Conservation (phyloP, 1,284 basidiomycete genomes). For the Anthracocystis panici-leucophaei region DNA sequence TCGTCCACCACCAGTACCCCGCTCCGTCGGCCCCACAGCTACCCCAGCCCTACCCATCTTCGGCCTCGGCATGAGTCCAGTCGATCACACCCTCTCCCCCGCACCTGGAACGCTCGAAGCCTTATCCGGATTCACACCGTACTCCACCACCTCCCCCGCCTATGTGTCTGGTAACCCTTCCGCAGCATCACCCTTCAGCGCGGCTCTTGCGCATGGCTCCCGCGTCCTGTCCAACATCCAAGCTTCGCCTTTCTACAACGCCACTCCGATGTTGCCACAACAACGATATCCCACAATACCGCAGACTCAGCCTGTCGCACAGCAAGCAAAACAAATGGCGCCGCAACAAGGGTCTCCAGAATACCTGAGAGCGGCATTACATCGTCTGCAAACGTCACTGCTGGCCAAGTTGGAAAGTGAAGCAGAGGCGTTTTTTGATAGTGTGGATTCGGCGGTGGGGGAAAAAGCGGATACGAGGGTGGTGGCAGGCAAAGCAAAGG, state of each 20-base stretch:
- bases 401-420: conserved; percentile 30
- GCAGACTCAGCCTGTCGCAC: background rate
- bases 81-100: conserved; percentile 27
- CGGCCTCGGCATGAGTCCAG: conserved; percentile 30
- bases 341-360: conserved; percentile 37
- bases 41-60: conserved; percentile 10
- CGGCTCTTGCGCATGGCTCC: conserved; percentile 34
- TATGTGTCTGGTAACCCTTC: conserved; percentile 12
- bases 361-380: conserved; percentile 14
- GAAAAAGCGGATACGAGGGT: conserved; percentile 16
- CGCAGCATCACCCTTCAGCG: conserved; percentile 28
- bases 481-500: conserved; percentile 12
- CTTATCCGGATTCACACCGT: conserved; percentile 27
- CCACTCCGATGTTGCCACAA: conserved; percentile 13
- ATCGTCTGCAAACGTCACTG: conserved; percentile 22
- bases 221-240: conserved; percentile 32
- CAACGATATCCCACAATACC: background rate
- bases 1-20: conserved; percentile 18
- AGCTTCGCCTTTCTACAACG: conserved; percentile 14
- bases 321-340: background rate
- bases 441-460: conserved; percentile 13
- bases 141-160: conserved; percentile 41
- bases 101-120: conserved; percentile 6
- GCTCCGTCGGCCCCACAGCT: conserved; percentile 27
- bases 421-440: conserved; percentile 40